Conservation (phyloP, 176 grass and related monocot genomes). For the Elaeis guineensis region DNA sequence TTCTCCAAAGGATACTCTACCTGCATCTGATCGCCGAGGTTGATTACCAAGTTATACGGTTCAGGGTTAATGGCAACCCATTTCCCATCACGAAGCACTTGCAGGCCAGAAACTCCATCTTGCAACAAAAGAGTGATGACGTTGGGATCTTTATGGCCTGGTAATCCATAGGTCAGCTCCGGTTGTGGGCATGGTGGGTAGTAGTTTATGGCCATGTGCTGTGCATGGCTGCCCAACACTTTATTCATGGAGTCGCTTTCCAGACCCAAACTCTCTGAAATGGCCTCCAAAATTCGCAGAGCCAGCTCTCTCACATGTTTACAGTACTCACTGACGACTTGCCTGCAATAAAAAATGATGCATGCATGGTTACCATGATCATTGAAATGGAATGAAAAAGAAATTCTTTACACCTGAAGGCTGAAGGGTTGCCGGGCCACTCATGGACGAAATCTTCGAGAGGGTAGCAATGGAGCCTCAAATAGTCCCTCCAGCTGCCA, state of each 20-base stretch:
- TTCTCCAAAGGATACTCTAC: slow-evolving; percentile 1
- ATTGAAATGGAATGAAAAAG: no score
- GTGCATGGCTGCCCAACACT: slow-evolving; percentile 66
- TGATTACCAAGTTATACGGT: slow-evolving; percentile 54
- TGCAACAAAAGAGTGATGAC: slow-evolving; percentile 77
- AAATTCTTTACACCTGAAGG: slow-evolving; percentile 39
- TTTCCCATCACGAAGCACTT: slow-evolving; percentile 42
- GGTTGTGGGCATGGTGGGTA: slow-evolving; percentile 89
- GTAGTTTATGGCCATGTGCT: slow-evolving; percentile 97
- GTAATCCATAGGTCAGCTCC: slow-evolving; percentile 82
- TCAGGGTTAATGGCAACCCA: slow-evolving; percentile 77
- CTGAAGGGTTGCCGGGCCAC: slow-evolving; percentile 64
- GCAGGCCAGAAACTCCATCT: slow-evolving; percentile 78
- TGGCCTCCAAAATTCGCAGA: slow-evolving; percentile 52
- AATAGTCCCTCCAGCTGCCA: slow-evolving; percentile 83
- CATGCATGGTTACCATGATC: no score
- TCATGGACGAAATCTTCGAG: slow-evolving; percentile 66
- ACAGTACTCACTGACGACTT: slow-evolving; percentile 63
- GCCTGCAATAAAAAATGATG: slow-evolving; percentile 17
- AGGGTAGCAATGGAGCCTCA: slow-evolving; percentile 78
- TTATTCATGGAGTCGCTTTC: slow-evolving; percentile 61
- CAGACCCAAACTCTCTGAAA: slow-evolving; percentile 64
- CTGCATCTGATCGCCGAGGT: slow-evolving; percentile 91
- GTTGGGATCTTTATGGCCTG: slow-evolving; percentile 85
- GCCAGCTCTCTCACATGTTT: slow-evolving; percentile 51